These are phyloP conservation scores for Begonia peltatifolia DNA, from an alignment of 306 rosid genomes.

Conservation along the genomic window DNA sequence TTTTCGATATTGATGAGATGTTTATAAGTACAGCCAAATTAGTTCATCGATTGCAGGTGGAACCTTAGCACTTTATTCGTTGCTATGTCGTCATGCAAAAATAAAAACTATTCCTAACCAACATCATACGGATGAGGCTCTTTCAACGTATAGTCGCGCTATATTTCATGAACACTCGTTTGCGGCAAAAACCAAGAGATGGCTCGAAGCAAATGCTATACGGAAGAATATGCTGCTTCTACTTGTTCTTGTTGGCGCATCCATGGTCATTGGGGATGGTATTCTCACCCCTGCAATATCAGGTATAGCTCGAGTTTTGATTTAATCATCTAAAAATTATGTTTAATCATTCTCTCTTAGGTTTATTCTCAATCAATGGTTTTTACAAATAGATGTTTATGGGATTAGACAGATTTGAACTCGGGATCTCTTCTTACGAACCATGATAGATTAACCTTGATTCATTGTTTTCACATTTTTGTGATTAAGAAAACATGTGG, in stretches of 20 bases:
- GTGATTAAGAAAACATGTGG: too few relatives aligned
- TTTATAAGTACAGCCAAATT: too few relatives aligned
- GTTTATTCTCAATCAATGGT: too few relatives aligned
- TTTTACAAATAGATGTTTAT: too few relatives aligned
- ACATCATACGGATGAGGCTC: constrained; percentile 88
- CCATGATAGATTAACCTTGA: too few relatives aligned
- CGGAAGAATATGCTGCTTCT: constrained; percentile 61
- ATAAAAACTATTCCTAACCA: constrained; percentile 83
- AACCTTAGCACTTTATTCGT: constrained; percentile 88
- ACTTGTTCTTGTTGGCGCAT: constrained; percentile 88
- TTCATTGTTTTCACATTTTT: too few relatives aligned
- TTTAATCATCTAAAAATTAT: too few relatives aligned
- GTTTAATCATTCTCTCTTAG: too few relatives aligned
- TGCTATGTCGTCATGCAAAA: constrained; percentile 95
- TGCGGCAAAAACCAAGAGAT: constrained; percentile 78
- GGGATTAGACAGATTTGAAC: too few relatives aligned
- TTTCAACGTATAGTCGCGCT: constrained; percentile 87
- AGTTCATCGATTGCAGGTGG: constrained; percentile 39
- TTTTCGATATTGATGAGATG: too few relatives aligned
- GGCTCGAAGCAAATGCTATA: constrained; percentile 49
- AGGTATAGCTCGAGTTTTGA: constrained; percentile 27
- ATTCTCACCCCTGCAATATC: constrained; percentile 98
- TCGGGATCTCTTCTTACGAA: too few relatives aligned
- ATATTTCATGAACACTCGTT: constrained; percentile 71
- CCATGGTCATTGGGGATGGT: constrained; percentile 98